phyloP scores from a whole-genome alignment of 306 rosid genomes.

The Vigna angularis region DNA sequence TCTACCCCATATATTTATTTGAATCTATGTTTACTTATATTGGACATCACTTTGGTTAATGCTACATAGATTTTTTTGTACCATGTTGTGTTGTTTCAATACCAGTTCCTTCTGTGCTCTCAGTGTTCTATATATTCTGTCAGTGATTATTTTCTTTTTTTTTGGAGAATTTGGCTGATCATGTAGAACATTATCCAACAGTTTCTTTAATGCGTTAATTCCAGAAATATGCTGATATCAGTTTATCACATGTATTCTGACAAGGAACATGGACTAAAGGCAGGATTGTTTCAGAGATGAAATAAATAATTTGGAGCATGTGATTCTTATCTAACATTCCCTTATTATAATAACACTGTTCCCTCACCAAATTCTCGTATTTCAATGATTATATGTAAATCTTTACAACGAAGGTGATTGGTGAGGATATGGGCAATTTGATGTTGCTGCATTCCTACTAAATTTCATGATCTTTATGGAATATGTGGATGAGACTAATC shows the following conservation, averaged over 20 bases:
- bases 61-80: not conserved
- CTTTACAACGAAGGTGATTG: constrained; percentile 19
- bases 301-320: constrained; percentile 27
- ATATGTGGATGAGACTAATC: too few species aligned
- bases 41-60: not conserved
- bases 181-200: not conserved
- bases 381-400: not conserved
- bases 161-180: too few species aligned
- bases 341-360: not conserved
- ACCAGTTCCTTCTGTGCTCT: too few species aligned
- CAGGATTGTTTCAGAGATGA: not conserved
- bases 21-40: constrained; percentile 1
- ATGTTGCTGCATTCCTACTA: not conserved
- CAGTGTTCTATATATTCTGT: too few species aligned
- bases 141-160: too few species aligned
- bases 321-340: not conserved
- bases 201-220: not conserved
- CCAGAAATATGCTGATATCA: not conserved
- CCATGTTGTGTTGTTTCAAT: not conserved
- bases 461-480: too few species aligned
- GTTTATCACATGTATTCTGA: not conserved
- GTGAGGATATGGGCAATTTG: not conserved
- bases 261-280: not conserved
- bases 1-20: constrained; percentile 34
- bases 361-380: not conserved